These are phyloP conservation scores for Neurospora terricola DNA, from an alignment of 495 filamentous ascomycete genomes.

Conservation along the genomic window DNA sequence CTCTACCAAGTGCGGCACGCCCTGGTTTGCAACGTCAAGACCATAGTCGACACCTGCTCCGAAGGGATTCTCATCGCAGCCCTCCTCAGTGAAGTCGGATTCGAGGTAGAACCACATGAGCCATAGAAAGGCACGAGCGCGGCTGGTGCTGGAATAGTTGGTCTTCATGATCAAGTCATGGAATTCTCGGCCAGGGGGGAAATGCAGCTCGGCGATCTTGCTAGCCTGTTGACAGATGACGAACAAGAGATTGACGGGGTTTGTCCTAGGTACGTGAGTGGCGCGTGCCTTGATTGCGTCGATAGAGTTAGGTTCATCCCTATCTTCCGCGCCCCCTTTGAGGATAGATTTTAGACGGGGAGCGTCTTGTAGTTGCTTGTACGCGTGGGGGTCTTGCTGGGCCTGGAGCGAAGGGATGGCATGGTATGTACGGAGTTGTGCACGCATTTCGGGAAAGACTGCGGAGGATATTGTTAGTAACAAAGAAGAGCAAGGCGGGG, in stretches of 20 bases:
- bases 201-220: slow-evolving; percentile 88
- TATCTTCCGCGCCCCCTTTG: slow-evolving; percentile 92
- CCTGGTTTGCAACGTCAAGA: slow-evolving; percentile 55
- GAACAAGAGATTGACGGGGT: slow-evolving; percentile 95
- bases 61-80: slow-evolving; percentile 80
- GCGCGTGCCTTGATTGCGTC: slow-evolving; percentile 59
- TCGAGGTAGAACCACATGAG: slow-evolving; percentile 99
- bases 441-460: slow-evolving; percentile 99
- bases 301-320: slow-evolving; percentile 73
- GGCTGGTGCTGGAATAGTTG: slow-evolving; percentile 68
- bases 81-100: slow-evolving; percentile 79
- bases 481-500: slow-evolving; percentile 3
- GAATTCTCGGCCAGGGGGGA: slow-evolving; percentile 77
- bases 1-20: slow-evolving; percentile 70
- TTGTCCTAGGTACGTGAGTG: slow-evolving; percentile 65
- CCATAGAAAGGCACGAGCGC: slow-evolving; percentile 89
- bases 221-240: slow-evolving; percentile 84
- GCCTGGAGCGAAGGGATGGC: slow-evolving; percentile 94
- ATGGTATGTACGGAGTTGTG: slow-evolving; percentile 94
- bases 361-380: slow-evolving; percentile 96
- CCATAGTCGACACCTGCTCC: slow-evolving; percentile 62
- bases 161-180: slow-evolving; percentile 92
- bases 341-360: slow-evolving; percentile 93
- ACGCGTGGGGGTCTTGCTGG: slow-evolving; percentile 86
- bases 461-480: slow-evolving; percentile 20